phyloP scores from a whole-genome alignment of 106 monocot species.

The Dioscorea dumetorum region DNA sequence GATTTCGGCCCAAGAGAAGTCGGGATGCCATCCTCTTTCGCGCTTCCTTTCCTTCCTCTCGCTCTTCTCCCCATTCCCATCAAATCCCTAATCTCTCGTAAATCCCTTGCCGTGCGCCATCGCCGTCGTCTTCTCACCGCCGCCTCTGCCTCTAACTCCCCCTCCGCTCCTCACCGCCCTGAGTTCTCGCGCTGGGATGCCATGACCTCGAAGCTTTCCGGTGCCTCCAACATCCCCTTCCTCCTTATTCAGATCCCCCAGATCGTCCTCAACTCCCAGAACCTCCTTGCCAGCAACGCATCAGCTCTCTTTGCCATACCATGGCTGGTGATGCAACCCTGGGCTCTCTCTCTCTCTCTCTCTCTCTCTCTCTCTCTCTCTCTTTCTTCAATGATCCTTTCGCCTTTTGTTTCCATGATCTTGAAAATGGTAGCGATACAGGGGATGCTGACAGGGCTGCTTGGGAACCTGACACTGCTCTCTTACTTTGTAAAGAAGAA shows the following conservation, averaged over 20 bases:
- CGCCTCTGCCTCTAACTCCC: background rate
- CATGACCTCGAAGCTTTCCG: conserved; percentile 21
- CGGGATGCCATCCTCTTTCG: background rate
- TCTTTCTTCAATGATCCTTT: background rate
- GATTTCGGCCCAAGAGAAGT: background rate
- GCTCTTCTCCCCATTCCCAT: background rate
- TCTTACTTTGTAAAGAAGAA: conserved; percentile 39
- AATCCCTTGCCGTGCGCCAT: background rate
- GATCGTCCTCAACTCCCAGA: conserved; percentile 20
- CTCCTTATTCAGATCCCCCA: conserved; percentile 30
- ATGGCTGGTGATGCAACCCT: conserved; percentile 14
- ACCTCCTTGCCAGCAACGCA: conserved; percentile 19
- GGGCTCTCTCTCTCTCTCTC: too few relatives aligned
- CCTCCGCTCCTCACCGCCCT: background rate
- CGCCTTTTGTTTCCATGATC: background rate
- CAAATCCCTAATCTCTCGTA: background rate
- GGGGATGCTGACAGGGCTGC: conserved; percentile 31
- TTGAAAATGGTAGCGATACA: background rate
- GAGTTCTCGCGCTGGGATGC: conserved; percentile 18
- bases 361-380: too few relatives aligned
- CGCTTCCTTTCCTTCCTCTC: background rate
- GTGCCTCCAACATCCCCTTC: conserved; percentile 26
- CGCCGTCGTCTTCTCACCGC: background rate
- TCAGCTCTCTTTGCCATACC: conserved; percentile 25
- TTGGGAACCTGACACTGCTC: conserved; percentile 28